Conservation (phyloP, 495 filamentous ascomycete genomes). For the Cenococcum geophilum region DNA sequence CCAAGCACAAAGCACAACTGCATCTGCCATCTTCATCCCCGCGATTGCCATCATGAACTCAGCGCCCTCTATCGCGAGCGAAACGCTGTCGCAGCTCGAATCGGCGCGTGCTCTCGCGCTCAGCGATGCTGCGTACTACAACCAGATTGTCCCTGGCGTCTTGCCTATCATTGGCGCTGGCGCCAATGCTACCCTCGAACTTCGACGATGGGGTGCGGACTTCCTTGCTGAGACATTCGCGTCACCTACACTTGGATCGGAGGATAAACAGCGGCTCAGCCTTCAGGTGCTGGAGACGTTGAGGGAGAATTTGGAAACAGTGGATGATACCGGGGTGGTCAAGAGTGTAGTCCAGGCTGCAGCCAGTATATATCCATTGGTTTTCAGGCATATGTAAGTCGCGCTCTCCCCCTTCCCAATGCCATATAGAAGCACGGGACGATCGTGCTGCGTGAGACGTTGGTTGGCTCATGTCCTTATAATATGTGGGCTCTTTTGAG, state of each 20-base stretch:
- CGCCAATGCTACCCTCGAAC: constrained; percentile 53
- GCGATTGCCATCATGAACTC: not conserved
- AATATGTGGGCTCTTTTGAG: not conserved
- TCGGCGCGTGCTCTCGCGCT: constrained; percentile 82
- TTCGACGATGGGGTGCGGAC: constrained; percentile 92
- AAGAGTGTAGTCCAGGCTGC: constrained; percentile 77
- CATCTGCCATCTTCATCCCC: constrained; percentile 7
- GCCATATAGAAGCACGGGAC: constrained; percentile 1
- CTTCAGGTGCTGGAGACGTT: constrained; percentile 67
- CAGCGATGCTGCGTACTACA: constrained; percentile 74
- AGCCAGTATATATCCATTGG: constrained; percentile 83
- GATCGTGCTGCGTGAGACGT: not conserved
- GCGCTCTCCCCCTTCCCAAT: not conserved
- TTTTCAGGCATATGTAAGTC: constrained; percentile 80
- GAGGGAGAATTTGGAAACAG: constrained; percentile 61
- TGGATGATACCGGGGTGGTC: constrained; percentile 63
- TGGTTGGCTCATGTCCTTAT: not conserved
- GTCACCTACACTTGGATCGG: constrained; percentile 63
- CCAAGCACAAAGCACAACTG: constrained; percentile 15
- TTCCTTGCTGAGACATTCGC: constrained; percentile 96
- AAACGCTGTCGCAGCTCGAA: constrained; percentile 65
- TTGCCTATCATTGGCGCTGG: constrained; percentile 79
- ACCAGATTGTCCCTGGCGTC: constrained; percentile 81
- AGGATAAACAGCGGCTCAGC: constrained; percentile 71
- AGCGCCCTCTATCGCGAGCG: constrained; percentile 13